A percentile compares a stretch with the other conserved stretches of the same genome.
Conservation (phyloP, 148 eudicot species). For the Bassia scoparia region DNA sequence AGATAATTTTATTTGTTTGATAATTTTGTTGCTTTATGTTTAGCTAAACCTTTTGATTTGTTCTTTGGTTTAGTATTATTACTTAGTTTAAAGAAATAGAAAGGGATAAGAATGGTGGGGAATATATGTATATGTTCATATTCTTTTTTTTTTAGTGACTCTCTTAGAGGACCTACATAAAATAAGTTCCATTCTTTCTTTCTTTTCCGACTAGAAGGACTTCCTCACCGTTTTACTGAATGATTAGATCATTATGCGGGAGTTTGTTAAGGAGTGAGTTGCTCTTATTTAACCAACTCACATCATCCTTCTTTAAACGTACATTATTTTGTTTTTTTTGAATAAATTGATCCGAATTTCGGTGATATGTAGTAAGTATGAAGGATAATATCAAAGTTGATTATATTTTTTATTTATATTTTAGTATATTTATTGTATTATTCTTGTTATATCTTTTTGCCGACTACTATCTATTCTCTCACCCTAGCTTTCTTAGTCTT, state of each 20-base stretch:
- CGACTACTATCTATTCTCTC: no score
- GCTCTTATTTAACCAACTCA: no score
- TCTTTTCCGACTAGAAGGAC: no score
- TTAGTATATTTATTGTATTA: no score
- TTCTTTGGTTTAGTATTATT: neutral
- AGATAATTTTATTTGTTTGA: neutral
- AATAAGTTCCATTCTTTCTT: no score
- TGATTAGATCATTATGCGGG: no score
- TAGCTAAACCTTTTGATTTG: neutral
- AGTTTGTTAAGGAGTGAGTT: no score
- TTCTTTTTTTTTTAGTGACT: neutral
- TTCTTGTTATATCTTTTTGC: no score
- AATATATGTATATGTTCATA: slow-evolving; percentile 27
- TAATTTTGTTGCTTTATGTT: slow-evolving; percentile 7
- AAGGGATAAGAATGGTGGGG: slow-evolving; percentile 9
- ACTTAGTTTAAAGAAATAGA: slow-evolving; percentile 7
- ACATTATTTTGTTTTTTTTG: slow-evolving; percentile 24
- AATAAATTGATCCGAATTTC: slow-evolving; percentile 21
- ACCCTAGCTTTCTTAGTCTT: no score
- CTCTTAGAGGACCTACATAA: slow-evolving; percentile 6
- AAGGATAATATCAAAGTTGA: neutral
- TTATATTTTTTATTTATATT: neutral
- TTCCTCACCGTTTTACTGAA: no score
- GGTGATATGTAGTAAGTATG: slow-evolving; percentile 10
- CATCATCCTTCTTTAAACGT: slow-evolving; percentile 34